Base-by-base conservation (phyloP, 208 protist species). In the Trypanosoma cruzi region DNA sequence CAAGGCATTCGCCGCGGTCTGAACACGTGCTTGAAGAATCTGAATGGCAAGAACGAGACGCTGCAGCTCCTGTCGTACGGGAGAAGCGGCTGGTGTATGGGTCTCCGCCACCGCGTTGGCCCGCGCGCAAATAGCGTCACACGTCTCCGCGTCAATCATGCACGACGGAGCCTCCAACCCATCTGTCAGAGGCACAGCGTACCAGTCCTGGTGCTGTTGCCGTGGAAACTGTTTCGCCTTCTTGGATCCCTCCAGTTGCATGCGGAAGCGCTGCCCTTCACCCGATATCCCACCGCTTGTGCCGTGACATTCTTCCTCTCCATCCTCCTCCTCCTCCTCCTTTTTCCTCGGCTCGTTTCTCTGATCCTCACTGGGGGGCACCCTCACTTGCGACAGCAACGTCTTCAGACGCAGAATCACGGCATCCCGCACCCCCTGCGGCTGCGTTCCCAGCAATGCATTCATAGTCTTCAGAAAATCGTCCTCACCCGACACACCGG, bases 121-220 rank as follows among this genome's bases (percentile, higher is more conserved):
- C 3, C 34, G 10, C 22, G 28, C 61, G 32, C 61, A 66, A 37
- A 66, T 66, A 22, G 61, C 34, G 7, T 66, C 61, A 31, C 61
- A 66, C 24, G 61, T 66, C 29, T 66, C 48, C n/a, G 32, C 52
- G 20, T 66, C 49, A 28, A 66, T 44, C 18, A 44, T 57, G 22
- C 61, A 66, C 5, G 49, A 66, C 29, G 61, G 61, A 18, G 61
- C 46, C 34, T 57, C 49, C 49, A 66, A 46, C 22, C 61, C 61
- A 29, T 66, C 48, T 28, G 48, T 16, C 11, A 66, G 34, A 22
- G 61, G 61, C 22, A 66, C 32, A 0, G 61, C 61, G 24, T 66
- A 46, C 46, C 61, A 66, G n/a, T 57, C 61, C 20, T 42, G 48
- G 16, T 46, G 50, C 22, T 54, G 28, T 32, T 36, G 64, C 13